Evolutionary conservation across 2,329 filamentous ascomycete genomes (phyloP).

Genomic region (Lasiodiplodia sp.): DNA sequence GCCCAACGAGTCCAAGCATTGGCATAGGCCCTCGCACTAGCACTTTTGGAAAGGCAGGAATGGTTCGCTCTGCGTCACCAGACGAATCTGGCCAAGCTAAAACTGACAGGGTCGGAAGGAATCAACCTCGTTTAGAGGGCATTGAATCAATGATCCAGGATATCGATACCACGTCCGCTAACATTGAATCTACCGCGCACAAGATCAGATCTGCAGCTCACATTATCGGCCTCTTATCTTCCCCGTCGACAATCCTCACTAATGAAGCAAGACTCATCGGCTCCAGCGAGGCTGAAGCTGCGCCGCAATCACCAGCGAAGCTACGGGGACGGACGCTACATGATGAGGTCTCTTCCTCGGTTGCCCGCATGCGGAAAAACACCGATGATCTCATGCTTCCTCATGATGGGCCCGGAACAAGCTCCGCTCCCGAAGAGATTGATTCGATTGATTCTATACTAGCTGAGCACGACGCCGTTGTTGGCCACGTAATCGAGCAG

Average conservation of each 20-base stretch:
- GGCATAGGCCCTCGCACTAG: conserved; percentile 12
- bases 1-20: conserved; percentile 25
- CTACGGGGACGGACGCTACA: conserved; percentile 28
- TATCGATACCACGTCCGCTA: conserved; percentile 10
- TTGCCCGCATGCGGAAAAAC: conserved; percentile 22
- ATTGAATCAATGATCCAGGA: neutral
- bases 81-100: conserved; percentile 6
- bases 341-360: conserved; percentile 5
- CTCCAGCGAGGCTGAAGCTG: neutral
- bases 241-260: neutral
- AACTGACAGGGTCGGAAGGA: conserved; percentile 15
- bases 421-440: conserved; percentile 35
- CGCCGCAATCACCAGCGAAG: conserved; percentile 8
- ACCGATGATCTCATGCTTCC: conserved; percentile 4
- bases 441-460: conserved; percentile 48
- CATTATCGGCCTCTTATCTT: conserved; percentile 5
- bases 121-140: neutral
- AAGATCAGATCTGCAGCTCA: conserved; percentile 11
- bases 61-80: conserved; percentile 16
- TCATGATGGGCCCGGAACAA: conserved; percentile 42
- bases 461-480: conserved; percentile 47
- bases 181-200: conserved; percentile 18
- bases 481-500: conserved; percentile 51
- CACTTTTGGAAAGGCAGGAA: conserved; percentile 1
- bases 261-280: neutral